Conservation (phyloP, 2,329 filamentous ascomycete species). For the Pseudohalonectria lignicola region DNA sequence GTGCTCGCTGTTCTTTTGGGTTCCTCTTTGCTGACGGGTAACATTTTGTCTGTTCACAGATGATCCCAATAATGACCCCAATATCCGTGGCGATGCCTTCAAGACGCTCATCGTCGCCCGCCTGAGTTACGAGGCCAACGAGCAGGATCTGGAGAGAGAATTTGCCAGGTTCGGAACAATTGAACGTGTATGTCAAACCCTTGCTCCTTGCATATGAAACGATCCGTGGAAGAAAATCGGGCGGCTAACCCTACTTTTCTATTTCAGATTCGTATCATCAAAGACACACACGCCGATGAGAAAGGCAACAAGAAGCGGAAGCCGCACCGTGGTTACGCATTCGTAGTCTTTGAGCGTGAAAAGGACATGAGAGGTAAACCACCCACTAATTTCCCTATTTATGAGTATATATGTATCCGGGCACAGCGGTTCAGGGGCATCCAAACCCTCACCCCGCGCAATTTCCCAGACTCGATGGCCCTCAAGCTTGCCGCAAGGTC, state of each 20-base stretch:
- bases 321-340: slow-evolving; percentile 82
- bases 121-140: slow-evolving; percentile 79
- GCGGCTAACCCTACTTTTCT: too few species aligned
- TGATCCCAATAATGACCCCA: slow-evolving; percentile 73
- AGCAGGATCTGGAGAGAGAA: slow-evolving; percentile 83
- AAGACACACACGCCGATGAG: slow-evolving; percentile 58
- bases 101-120: slow-evolving; percentile 90
- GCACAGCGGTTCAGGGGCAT: too few species aligned
- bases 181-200: slow-evolving; percentile 60
- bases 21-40: slow-evolving; percentile 6
- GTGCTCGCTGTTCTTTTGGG: background rate
- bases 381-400: slow-evolving; percentile 27
- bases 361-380: slow-evolving; percentile 97
- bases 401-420: slow-evolving; percentile 4
- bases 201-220: background rate
- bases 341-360: slow-evolving; percentile 93
- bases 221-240: background rate
- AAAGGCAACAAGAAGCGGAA: slow-evolving; percentile 71
- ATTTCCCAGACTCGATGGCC: slow-evolving; percentile 25
- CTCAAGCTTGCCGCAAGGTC: slow-evolving; percentile 29
- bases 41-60: slow-evolving; percentile 37
- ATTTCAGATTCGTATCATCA: slow-evolving; percentile 74
- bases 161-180: slow-evolving; percentile 91
- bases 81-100: slow-evolving; percentile 87
- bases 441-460: too few species aligned